These are phyloP conservation scores for Raffaelea arxii DNA, from an alignment of 2,329 filamentous ascomycete genomes.

Conservation along the genomic window DNA sequence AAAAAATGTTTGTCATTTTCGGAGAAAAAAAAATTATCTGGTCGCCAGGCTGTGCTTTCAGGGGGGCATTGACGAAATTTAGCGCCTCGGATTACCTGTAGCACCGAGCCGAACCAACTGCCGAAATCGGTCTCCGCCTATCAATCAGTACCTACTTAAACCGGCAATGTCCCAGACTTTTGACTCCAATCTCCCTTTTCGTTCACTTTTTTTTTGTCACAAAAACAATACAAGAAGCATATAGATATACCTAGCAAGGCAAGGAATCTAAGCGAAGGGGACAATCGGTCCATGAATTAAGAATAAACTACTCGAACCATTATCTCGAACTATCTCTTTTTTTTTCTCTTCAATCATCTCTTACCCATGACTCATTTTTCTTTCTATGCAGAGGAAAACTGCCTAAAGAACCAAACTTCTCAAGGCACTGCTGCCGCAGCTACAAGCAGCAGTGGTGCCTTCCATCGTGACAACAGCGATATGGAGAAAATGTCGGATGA, in stretches of 20 bases:
- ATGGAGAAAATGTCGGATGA: background rate
- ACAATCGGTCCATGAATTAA: background rate
- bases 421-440: background rate
- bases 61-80: background rate
- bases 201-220: background rate
- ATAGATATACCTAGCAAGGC: slow-evolving; percentile 3
- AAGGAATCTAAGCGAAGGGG: slow-evolving; percentile 1
- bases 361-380: slow-evolving; percentile 20
- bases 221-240: background rate
- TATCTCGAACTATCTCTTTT: background rate
- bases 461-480: background rate
- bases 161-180: background rate
- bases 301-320: background rate
- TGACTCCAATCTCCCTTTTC: background rate
- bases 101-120: background rate
- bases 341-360: background rate
- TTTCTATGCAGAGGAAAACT: slow-evolving; percentile 28
- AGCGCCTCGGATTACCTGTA: background rate
- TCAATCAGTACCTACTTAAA: background rate
- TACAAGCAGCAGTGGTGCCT: background rate
- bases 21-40: too few relatives aligned
- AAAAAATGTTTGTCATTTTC: too few relatives aligned
- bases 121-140: background rate
- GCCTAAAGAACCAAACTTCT: slow-evolving; percentile 23
- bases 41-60: background rate